Evolutionary conservation across 2,329 filamentous ascomycete genomes (phyloP).

Genomic region (Leptosphaerulina australis): DNA sequence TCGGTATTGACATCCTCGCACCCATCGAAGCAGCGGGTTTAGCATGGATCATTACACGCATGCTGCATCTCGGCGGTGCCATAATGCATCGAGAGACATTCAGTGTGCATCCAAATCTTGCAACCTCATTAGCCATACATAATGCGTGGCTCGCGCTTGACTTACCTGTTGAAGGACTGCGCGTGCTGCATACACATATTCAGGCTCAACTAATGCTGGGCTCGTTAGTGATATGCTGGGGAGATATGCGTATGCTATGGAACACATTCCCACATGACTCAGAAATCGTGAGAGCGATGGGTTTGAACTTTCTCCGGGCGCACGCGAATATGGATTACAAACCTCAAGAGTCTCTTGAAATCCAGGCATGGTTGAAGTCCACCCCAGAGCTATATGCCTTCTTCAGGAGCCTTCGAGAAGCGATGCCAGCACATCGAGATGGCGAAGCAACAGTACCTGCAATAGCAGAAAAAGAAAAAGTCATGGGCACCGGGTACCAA

Average conservation of each 20-base stretch:
- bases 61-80: slow-evolving; percentile 26
- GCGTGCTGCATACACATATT: slow-evolving; percentile 23
- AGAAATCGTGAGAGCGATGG: slow-evolving; percentile 22
- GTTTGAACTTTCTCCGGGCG: slow-evolving; percentile 22
- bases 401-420: background rate
- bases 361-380: slow-evolving; percentile 2
- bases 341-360: background rate
- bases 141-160: slow-evolving; percentile 30
- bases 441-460: background rate
- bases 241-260: slow-evolving; percentile 28
- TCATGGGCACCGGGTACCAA: background rate
- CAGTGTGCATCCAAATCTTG: slow-evolving; percentile 9
- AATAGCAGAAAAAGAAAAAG: background rate
- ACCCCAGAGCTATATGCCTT: slow-evolving; percentile 1
- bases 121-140: slow-evolving; percentile 24
- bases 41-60: slow-evolving; percentile 25
- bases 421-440: background rate
- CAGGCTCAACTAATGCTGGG: slow-evolving; percentile 21
- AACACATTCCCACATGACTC: slow-evolving; percentile 18
- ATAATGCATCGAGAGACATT: slow-evolving; percentile 4
- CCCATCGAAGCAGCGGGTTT: slow-evolving; percentile 22
- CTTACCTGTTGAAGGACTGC: slow-evolving; percentile 23
- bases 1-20: slow-evolving; percentile 32
- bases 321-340: slow-evolving; percentile 16
- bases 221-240: slow-evolving; percentile 7